phyloP scores from a whole-genome alignment of 768 basidiomycete species.

The Kwoniella sp. region DNA sequence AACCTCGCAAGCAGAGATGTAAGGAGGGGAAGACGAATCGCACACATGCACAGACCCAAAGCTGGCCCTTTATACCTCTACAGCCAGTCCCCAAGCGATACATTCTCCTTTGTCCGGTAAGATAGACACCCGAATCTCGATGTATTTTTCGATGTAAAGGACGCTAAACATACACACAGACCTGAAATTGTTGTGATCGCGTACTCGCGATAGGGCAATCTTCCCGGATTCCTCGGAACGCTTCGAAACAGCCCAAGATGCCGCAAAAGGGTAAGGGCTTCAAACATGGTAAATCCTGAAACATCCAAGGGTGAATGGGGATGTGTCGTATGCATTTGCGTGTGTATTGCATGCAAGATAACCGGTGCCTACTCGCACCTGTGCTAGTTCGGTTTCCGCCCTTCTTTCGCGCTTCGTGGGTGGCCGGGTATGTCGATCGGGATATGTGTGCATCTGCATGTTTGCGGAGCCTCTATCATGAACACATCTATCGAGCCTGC shows the following conservation, averaged over 20 bases:
- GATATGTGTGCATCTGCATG: no score
- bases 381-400: neutral
- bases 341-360: neutral
- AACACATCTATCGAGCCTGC: no score
- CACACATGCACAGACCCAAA: neutral
- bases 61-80: neutral
- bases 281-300: neutral
- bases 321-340: neutral
- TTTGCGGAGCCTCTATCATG: no score
- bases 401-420: no score
- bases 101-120: conserved; percentile 1
- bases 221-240: neutral
- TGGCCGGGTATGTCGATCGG: no score
- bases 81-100: neutral
- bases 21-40: neutral
- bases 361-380: neutral
- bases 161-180: neutral
- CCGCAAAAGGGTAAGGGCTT: neutral
- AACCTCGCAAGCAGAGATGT: no score
- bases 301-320: neutral
- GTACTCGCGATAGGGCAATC: no score
- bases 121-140: neutral
- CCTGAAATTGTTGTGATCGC: neutral
- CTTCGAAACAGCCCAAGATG: neutral
- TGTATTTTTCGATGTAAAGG: neutral